These are phyloP conservation scores for Populus hybrid DNA, from an alignment of 441 rosid species.

Conservation along the genomic window DNA sequence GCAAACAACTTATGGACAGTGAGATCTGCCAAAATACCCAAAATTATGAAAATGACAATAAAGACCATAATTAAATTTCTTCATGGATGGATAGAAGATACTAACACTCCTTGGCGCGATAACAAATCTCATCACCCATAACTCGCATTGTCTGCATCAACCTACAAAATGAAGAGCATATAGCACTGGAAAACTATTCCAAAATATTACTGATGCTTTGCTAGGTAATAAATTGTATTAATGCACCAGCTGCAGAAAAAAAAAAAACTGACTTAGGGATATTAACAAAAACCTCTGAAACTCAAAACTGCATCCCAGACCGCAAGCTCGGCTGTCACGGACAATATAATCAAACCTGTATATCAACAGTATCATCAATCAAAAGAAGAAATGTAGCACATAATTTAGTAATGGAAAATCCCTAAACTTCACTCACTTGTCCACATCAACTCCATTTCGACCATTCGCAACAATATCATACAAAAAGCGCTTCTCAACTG, in stretches of 20 bases:
- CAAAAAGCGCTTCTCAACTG: conserved; percentile 64
- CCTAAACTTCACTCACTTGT: conserved; percentile 45
- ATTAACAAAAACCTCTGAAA: conserved; percentile 56
- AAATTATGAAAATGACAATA: conserved; percentile 1
- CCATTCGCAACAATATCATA: conserved; percentile 98
- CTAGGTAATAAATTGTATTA: not conserved
- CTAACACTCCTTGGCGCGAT: conserved; percentile 90
- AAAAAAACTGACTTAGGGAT: conserved; percentile 8
- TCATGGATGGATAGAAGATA: conserved; percentile 21
- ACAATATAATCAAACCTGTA: conserved; percentile 88
- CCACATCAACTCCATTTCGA: conserved; percentile 93
- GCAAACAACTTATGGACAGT: conserved; percentile 73
- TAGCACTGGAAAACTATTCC: not conserved
- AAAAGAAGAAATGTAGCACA: conserved; percentile 3
- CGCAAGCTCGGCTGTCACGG: conserved; percentile 95
- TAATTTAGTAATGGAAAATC: not conserved
- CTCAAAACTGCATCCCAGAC: conserved; percentile 80
- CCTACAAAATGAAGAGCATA: conserved; percentile 41
- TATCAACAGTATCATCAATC: conserved; percentile 7
- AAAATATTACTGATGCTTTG: not conserved
- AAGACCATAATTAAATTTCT: conserved; percentile 11
- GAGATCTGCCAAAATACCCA: conserved; percentile 56
- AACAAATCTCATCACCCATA: conserved; percentile 86
- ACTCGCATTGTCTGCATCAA: conserved; percentile 90
- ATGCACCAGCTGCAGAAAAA: not conserved